These are phyloP conservation scores for Cinchona pubescens DNA, from an alignment of 257 asterid genomes.

Conservation along the genomic window DNA sequence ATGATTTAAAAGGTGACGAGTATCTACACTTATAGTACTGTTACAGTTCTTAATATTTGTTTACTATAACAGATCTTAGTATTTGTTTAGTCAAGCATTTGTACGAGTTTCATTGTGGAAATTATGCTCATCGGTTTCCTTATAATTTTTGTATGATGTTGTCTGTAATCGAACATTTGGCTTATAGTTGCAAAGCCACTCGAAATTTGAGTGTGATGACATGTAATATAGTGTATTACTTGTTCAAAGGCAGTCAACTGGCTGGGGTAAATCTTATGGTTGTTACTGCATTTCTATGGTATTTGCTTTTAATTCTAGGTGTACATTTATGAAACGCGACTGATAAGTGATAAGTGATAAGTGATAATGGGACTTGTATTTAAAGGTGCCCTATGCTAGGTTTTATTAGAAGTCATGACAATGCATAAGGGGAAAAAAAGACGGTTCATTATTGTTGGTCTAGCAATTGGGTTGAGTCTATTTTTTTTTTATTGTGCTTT, in stretches of 20 bases:
- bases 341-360: too few species aligned
- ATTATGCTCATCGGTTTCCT: not conserved
- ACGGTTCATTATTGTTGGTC: too few species aligned
- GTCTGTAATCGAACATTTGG: constrained; percentile 13
- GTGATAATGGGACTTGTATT: too few species aligned
- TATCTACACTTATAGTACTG: not conserved
- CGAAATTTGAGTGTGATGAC: not conserved
- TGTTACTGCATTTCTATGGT: not conserved
- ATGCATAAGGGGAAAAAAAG: too few species aligned
- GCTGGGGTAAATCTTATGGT: not conserved
- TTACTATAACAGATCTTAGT: not conserved
- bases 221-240: not conserved
- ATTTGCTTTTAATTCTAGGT: too few species aligned
- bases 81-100: constrained; percentile 12
- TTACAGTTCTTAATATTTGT: not conserved
- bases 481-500: too few species aligned
- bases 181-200: not conserved
- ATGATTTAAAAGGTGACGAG: not conserved
- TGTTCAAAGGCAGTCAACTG: not conserved
- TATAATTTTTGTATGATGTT: constrained; percentile 5
- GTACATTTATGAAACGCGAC: too few species aligned
- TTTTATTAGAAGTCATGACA: too few species aligned
- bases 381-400: too few species aligned
- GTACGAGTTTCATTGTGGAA: constrained; percentile 6
- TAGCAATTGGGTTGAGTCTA: too few species aligned